These are phyloP conservation scores for Stephania yunnanensis DNA, from an alignment of 164 flowering plant genomes.

Conservation along the genomic window DNA sequence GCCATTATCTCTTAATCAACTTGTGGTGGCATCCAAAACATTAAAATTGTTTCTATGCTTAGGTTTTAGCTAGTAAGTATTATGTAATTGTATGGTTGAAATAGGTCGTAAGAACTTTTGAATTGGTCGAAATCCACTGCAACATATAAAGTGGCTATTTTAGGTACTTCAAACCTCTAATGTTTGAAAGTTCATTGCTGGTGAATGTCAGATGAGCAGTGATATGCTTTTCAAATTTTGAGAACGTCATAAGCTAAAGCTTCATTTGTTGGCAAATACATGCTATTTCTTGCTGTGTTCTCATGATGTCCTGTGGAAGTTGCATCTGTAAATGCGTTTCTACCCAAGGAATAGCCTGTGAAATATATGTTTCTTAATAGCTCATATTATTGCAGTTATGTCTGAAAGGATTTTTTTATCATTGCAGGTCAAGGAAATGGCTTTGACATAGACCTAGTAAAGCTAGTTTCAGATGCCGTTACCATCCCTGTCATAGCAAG, in stretches of 20 bases:
- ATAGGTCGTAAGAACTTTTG: no score
- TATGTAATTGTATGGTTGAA: neutral
- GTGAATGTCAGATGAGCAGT: neutral
- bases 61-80: neutral
- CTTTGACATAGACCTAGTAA: constrained; percentile 77
- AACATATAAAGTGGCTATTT: neutral
- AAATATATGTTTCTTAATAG: neutral
- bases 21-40: no score
- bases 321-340: no score
- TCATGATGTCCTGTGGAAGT: neutral
- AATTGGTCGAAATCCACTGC: neutral
- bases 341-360: no score
- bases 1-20: no score
- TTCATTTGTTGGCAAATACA: neutral
- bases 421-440: constrained; percentile 93
- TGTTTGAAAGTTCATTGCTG: neutral
- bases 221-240: neutral
- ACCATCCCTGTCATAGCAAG: constrained; percentile 97
- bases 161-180: neutral
- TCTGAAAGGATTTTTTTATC: constrained; percentile 9
- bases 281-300: neutral
- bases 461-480: constrained; percentile 87
- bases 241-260: neutral
- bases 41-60: no score
- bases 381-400: neutral